Percentiles rank a stretch among this genome's conserved stretches.
Conservation (phyloP, 176 grass and related monocot genomes). For the Calamus simplicifolius region DNA sequence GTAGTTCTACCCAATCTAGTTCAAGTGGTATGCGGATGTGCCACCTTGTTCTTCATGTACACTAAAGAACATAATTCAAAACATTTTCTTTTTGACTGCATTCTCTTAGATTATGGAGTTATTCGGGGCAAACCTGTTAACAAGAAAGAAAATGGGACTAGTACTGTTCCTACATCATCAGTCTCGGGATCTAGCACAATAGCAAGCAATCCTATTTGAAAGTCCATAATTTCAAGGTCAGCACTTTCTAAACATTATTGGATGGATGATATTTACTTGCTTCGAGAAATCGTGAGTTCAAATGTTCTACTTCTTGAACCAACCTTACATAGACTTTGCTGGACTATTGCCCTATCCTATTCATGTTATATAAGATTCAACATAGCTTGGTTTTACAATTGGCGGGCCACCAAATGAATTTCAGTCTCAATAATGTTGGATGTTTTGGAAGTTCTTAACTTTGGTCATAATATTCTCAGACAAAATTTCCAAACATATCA, state of each 20-base stretch:
- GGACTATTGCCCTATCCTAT: too few relatives aligned
- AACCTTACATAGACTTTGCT: too few relatives aligned
- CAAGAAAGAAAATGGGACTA: conserved; percentile 44
- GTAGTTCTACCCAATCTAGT: conserved; percentile 28
- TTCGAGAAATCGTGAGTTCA: too few relatives aligned
- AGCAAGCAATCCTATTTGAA: conserved; percentile 42
- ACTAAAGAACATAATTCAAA: too few relatives aligned
- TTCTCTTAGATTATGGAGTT: conserved; percentile 30
- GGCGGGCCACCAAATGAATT: too few relatives aligned
- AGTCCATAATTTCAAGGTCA: conserved; percentile 51
- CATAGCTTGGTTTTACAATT: too few relatives aligned
- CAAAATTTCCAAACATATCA: too few relatives aligned
- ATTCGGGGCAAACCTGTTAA: conserved; percentile 27
- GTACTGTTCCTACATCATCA: conserved; percentile 27
- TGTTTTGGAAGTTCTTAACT: too few relatives aligned
- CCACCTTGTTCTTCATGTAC: neutral
- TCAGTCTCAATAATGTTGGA: too few relatives aligned
- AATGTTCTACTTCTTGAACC: too few relatives aligned
- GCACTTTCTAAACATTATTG: neutral
- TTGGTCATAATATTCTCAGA: too few relatives aligned
- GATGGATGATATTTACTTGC: neutral
- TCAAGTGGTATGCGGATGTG: conserved; percentile 48
- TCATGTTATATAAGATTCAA: too few relatives aligned
- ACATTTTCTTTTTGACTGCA: conserved; percentile 3
- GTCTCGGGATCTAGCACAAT: conserved; percentile 35